Conservation (phyloP, 768 basidiomycete genomes). For the Hortiboletus campestris region DNA sequence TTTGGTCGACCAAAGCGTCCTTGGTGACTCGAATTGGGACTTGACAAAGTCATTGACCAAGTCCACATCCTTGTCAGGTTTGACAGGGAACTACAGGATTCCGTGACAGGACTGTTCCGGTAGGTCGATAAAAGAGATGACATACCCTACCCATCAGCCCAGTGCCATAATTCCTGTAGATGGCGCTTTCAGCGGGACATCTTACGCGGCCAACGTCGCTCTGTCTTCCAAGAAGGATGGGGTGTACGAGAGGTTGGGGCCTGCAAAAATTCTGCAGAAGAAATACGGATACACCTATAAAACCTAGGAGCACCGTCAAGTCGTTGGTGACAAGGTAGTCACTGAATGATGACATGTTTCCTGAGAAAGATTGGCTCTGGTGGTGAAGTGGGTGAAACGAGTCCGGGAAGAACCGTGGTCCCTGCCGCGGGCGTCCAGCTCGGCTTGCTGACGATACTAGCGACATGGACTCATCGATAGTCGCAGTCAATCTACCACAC, state of each 20-base stretch:
- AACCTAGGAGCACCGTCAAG: slow-evolving; percentile 70
- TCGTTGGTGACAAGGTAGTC: slow-evolving; percentile 75
- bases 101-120: neutral
- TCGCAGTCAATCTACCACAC: neutral
- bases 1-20: slow-evolving; percentile 79
- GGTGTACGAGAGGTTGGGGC: slow-evolving; percentile 85
- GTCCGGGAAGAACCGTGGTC: neutral
- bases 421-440: slow-evolving; percentile 5
- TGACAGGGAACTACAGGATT: slow-evolving; percentile 59
- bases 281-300: slow-evolving; percentile 74
- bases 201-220: slow-evolving; percentile 84
- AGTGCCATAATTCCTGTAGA: slow-evolving; percentile 89
- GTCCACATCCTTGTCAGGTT: slow-evolving; percentile 70
- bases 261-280: slow-evolving; percentile 76
- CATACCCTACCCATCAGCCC: slow-evolving; percentile 78
- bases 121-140: slow-evolving; percentile 13
- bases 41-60: slow-evolving; percentile 65
- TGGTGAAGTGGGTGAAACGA: neutral
- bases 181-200: slow-evolving; percentile 77
- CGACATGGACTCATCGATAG: neutral
- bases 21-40: slow-evolving; percentile 60
- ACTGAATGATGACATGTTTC: slow-evolving; percentile 41
- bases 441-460: too few relatives aligned
- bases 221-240: slow-evolving; percentile 90
- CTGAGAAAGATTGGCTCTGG: neutral